Percentiles rank a stretch among this genome's conserved stretches.
Evolutionary conservation across 2,329 filamentous ascomycete species (phyloP).

Genomic region (Dactylellina leptospora): DNA sequence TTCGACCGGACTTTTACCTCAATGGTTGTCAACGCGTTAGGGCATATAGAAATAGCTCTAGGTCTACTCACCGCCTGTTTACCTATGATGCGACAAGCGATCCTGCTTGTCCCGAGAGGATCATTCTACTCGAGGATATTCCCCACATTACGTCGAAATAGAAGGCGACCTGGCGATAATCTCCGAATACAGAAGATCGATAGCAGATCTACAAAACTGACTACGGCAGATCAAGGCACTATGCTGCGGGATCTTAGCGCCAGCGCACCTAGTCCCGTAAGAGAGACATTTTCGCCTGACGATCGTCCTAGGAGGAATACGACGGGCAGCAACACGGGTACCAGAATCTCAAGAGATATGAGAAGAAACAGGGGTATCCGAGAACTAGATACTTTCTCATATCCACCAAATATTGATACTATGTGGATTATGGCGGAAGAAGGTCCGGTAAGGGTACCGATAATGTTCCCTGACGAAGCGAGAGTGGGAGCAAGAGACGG

Average conservation of each 20-base stretch:
- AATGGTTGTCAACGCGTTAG: conserved; percentile 38
- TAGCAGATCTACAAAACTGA: conserved; percentile 39
- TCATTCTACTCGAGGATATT: conserved; percentile 19
- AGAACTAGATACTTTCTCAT: not conserved
- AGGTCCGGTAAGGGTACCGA: conserved; percentile 36
- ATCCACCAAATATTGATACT: conserved; percentile 8
- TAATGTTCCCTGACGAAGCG: no score
- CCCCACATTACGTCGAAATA: conserved; percentile 10
- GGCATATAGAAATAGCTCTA: conserved; percentile 39
- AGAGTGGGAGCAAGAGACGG: no score
- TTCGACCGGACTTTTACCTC: conserved; percentile 33
- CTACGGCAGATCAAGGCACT: conserved; percentile 17
- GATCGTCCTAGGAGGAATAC: not conserved
- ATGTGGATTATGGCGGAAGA: conserved; percentile 43
- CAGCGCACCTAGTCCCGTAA: not conserved
- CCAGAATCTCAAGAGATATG: conserved; percentile 23
- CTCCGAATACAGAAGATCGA: conserved; percentile 33
- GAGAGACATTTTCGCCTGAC: not conserved
- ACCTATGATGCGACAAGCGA: conserved; percentile 47
- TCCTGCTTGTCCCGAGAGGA: conserved; percentile 22
- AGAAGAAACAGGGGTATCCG: conserved; percentile 2
- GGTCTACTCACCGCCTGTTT: conserved; percentile 33
- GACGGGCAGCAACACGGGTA: conserved; percentile 9
- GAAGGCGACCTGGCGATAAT: not conserved
- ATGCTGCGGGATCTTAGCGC: conserved; percentile 14